These are phyloP conservation scores for Penicillium cinerascens DNA, from an alignment of 495 filamentous ascomycete species.

Conservation along the genomic window DNA sequence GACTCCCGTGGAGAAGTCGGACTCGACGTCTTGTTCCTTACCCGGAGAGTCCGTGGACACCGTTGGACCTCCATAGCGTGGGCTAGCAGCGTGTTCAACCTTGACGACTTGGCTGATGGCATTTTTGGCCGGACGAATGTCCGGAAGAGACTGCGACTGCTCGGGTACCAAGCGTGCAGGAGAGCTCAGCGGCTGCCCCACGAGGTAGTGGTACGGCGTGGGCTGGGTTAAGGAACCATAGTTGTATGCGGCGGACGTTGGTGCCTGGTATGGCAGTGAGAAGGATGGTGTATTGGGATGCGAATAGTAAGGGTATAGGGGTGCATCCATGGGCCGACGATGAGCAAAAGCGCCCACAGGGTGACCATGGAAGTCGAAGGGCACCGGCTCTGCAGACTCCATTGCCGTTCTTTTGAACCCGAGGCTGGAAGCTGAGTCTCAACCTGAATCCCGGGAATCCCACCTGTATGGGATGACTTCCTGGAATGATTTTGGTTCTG, in stretches of 20 bases:
- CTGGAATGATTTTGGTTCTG: constrained; percentile 18
- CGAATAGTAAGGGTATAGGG: constrained; percentile 38
- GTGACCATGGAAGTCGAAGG: constrained; percentile 43
- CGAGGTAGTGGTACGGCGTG: constrained; percentile 37
- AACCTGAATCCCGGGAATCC: background rate
- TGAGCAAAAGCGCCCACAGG: constrained; percentile 34
- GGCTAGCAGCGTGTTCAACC: background rate
- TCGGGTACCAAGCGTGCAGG: constrained; percentile 34
- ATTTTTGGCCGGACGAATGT: constrained; percentile 43
- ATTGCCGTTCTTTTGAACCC: constrained; percentile 17
- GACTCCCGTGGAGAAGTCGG: constrained; percentile 74
- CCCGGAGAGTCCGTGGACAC: background rate
- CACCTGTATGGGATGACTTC: background rate
- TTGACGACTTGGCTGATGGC: constrained; percentile 32
- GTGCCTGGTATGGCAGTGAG: constrained; percentile 37
- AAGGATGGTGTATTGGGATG: constrained; percentile 34
- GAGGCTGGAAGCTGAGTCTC: background rate
- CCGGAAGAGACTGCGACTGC: constrained; percentile 33
- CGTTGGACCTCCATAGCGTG: background rate
- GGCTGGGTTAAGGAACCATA: constrained; percentile 32
- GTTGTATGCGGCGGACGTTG: constrained; percentile 33
- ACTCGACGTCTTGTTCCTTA: constrained; percentile 31
- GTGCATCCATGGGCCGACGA: constrained; percentile 38
- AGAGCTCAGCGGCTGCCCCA: constrained; percentile 28
- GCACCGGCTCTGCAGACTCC: constrained; percentile 44